Evolutionary conservation across 1,284 basidiomycete species (phyloP).

Genomic region (Sanghuangporus sanghuang): DNA sequence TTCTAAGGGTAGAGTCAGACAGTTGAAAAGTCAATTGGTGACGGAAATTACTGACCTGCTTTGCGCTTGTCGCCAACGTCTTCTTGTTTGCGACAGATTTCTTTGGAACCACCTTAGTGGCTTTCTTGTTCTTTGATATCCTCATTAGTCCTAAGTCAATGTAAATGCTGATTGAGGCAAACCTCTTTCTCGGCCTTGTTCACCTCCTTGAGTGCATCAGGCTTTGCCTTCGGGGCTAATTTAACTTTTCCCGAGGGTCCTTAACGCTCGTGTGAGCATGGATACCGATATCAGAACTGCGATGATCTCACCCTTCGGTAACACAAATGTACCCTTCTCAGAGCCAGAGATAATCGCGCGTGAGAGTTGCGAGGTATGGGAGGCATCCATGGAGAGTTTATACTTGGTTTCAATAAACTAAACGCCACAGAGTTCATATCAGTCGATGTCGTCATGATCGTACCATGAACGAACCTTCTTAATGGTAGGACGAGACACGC

Average conservation of each 20-base stretch:
- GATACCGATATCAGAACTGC: background rate
- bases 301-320: conserved; percentile 51
- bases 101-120: background rate
- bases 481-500: conserved; percentile 73
- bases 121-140: conserved; percentile 26
- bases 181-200: conserved; percentile 8
- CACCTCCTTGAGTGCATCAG: conserved; percentile 60
- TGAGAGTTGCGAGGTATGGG: conserved; percentile 62
- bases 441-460: background rate
- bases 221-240: conserved; percentile 47
- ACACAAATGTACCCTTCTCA: conserved; percentile 55
- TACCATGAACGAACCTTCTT: conserved; percentile 57
- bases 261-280: conserved; percentile 5
- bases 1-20: background rate
- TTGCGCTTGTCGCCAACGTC: conserved; percentile 5
- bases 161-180: conserved; percentile 22
- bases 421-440: background rate
- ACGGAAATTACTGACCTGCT: conserved; percentile 1
- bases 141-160: conserved; percentile 33
- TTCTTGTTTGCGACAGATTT: conserved; percentile 3
- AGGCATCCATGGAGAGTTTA: conserved; percentile 51
- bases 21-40: no score
- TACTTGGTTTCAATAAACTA: conserved; percentile 74
- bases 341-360: conserved; percentile 67
- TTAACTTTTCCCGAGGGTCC: conserved; percentile 72